These are phyloP conservation scores for Phlebopus sp. DNA, from an alignment of 1,284 basidiomycete genomes.

Conservation along the genomic window DNA sequence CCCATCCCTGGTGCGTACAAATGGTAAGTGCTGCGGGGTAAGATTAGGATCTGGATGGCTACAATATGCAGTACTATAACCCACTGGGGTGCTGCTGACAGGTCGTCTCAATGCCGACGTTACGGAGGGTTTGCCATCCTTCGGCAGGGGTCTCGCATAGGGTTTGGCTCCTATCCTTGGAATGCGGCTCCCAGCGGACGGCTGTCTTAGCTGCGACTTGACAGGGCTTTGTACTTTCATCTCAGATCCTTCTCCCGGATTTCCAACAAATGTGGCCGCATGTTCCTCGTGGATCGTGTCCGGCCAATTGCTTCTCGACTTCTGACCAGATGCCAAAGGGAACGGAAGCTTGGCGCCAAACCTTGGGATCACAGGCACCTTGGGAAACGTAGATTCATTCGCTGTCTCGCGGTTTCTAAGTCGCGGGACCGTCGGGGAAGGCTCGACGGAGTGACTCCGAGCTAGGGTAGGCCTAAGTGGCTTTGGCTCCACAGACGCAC, in stretches of 20 bases:
- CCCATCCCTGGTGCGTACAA: conserved; percentile 16
- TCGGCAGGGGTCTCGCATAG: conserved; percentile 47
- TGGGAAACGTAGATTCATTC: conserved; percentile 23
- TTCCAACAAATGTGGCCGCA: conserved; percentile 8
- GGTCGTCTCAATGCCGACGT: neutral
- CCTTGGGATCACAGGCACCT: conserved; percentile 13
- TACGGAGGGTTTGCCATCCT: conserved; percentile 6
- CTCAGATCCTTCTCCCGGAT: neutral
- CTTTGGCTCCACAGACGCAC: conserved; percentile 26
- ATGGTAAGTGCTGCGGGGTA: conserved; percentile 8
- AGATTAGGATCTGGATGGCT: conserved; percentile 5
- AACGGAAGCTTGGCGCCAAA: conserved; percentile 40
- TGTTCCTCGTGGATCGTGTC: conserved; percentile 33
- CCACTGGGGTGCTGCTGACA: conserved; percentile 15
- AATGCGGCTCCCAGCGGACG: conserved; percentile 57
- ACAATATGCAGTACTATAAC: conserved; percentile 4
- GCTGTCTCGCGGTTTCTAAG: conserved; percentile 10
- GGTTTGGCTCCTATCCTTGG: conserved; percentile 67
- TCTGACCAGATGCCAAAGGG: conserved; percentile 35
- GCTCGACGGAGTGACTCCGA: conserved; percentile 34
- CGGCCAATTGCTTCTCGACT: conserved; percentile 18
- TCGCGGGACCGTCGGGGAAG: conserved; percentile 12
- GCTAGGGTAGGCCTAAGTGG: conserved; percentile 4
- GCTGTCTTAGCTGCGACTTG: conserved; percentile 53
- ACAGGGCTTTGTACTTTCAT: conserved; percentile 21